A percentile compares a stretch with the other conserved stretches of the same genome.
Evolutionary conservation across 345 rosid genomes (phyloP).

Genomic region (Acer yangbiense): DNA sequence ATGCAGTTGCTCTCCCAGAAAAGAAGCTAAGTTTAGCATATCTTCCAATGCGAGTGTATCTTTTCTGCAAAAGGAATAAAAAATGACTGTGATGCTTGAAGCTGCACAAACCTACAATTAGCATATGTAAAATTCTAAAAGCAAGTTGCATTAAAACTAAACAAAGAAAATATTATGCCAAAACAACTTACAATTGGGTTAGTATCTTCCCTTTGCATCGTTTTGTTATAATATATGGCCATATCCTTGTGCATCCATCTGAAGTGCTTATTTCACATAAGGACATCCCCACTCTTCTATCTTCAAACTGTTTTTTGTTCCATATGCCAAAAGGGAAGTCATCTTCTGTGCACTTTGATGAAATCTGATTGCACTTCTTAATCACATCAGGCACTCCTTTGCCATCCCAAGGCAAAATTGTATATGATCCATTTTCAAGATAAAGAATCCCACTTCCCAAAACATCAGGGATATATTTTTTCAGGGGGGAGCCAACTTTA

Average conservation of each 20-base stretch:
- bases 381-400: constrained; percentile 69
- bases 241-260: constrained; percentile 47
- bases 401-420: constrained; percentile 87
- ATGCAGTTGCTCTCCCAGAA: constrained; percentile 77
- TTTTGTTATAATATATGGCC: constrained; percentile 86
- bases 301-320: constrained; percentile 71
- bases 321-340: constrained; percentile 77
- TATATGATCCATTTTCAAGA: constrained; percentile 63
- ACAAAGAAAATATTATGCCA: constrained; percentile 9
- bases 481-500: constrained; percentile 58
- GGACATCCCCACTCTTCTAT: constrained; percentile 49
- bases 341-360: constrained; percentile 37
- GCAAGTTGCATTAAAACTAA: constrained; percentile 1
- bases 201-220: constrained; percentile 91
- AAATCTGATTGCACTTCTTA: constrained; percentile 45
- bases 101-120: constrained; percentile 15
- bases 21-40: constrained; percentile 61
- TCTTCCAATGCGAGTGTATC: constrained; percentile 65
- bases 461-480: constrained; percentile 67
- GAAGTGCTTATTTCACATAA: constrained; percentile 34
- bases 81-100: neutral
- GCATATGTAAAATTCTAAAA: constrained; percentile 12
- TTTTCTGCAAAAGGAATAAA: constrained; percentile 57
- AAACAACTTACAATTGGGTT: constrained; percentile 73
- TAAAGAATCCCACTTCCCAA: constrained; percentile 77